These are phyloP conservation scores for Cornus kousa DNA, from an alignment of 148 eudicot genomes.

Conservation along the genomic window DNA sequence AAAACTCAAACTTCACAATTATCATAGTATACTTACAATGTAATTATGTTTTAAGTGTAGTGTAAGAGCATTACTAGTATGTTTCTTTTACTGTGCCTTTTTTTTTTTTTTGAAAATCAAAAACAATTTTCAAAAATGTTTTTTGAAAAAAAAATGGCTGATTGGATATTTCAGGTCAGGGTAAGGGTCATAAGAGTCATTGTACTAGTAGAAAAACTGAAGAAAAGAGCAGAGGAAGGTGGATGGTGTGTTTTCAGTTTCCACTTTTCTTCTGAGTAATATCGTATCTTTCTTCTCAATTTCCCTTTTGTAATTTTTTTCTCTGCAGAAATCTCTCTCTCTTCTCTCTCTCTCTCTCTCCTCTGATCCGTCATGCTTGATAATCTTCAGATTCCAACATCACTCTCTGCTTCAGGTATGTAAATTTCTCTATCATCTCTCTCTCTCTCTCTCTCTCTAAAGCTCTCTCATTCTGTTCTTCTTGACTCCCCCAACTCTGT, in stretches of 20 bases:
- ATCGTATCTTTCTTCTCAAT: slow-evolving; percentile 10
- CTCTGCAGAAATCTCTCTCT: slow-evolving; percentile 11
- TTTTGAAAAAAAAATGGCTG: not conserved
- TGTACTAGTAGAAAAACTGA: not conserved
- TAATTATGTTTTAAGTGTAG: too few relatives aligned
- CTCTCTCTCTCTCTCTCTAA: not conserved
- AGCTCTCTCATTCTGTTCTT: slow-evolving; percentile 1
- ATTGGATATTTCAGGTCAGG: not conserved
- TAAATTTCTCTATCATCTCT: not conserved
- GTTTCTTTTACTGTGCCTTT: too few relatives aligned
- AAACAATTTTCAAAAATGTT: too few relatives aligned
- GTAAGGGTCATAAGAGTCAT: slow-evolving; percentile 1
- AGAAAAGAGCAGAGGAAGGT: slow-evolving; percentile 22
- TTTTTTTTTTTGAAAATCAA: too few relatives aligned
- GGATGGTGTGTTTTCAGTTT: slow-evolving; percentile 40
- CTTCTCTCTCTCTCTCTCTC: slow-evolving; percentile 5
- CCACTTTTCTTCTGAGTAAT: slow-evolving; percentile 25
- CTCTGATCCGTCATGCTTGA: slow-evolving; percentile 27
- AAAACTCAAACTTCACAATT: too few relatives aligned
- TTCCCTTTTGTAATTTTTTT: not conserved
- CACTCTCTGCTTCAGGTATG: slow-evolving; percentile 27
- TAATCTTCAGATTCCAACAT: slow-evolving; percentile 36
- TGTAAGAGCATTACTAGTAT: too few relatives aligned
- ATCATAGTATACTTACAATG: too few relatives aligned
- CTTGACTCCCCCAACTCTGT: too few relatives aligned